phyloP scores from a whole-genome alignment of 148 eudicot species.

The Cornus controversa region DNA sequence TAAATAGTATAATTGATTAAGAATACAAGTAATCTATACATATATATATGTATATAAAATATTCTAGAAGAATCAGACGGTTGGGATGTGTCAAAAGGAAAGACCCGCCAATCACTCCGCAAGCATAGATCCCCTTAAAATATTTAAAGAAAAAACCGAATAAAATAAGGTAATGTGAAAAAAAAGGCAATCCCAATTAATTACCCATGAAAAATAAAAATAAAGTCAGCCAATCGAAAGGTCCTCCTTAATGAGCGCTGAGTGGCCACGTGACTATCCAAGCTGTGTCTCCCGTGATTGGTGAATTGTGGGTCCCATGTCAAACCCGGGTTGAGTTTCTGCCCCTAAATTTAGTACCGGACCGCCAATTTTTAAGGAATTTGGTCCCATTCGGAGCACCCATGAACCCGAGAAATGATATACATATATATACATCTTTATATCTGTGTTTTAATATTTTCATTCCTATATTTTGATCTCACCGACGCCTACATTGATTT shows the following conservation, averaged over 20 bases:
- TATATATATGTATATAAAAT: too few species aligned
- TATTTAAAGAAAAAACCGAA: background rate
- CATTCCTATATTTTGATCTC: too few species aligned
- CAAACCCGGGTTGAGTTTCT: background rate
- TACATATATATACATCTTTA: too few species aligned
- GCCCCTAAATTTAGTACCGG: background rate
- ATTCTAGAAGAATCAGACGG: background rate
- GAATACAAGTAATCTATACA: too few species aligned
- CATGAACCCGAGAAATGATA: too few species aligned
- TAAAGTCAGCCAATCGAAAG: background rate
- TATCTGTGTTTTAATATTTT: too few species aligned
- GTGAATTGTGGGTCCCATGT: background rate
- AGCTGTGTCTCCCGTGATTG: background rate
- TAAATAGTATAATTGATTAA: background rate
- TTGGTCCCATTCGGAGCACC: too few species aligned
- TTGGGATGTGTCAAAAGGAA: background rate
- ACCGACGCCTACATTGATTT: too few species aligned
- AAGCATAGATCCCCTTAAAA: background rate
- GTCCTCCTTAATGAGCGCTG: conserved; percentile 6
- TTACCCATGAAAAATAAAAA: background rate
- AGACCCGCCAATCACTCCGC: background rate
- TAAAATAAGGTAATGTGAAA: background rate
- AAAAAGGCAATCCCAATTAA: background rate
- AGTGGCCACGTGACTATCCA: background rate
- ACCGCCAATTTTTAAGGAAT: background rate